Percentiles rank a stretch among this genome's conserved stretches.
Conservation (phyloP, 352 stramenopile genomes). For the Globisporangium uncinulatum region DNA sequence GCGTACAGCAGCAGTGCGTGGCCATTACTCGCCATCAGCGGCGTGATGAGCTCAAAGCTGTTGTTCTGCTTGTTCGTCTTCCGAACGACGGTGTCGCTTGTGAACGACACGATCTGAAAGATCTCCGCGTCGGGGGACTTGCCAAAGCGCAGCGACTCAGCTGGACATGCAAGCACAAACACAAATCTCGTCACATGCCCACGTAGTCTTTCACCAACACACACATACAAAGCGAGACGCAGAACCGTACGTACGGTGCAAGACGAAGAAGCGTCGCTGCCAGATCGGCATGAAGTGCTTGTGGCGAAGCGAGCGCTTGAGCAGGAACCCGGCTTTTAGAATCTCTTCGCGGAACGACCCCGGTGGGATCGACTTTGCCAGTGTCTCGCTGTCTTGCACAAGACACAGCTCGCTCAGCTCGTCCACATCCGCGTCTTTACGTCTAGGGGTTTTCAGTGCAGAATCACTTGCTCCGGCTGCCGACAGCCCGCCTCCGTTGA, state of each 20-base stretch:
- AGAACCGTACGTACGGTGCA: conserved; percentile 32
- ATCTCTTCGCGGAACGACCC: conserved; percentile 62
- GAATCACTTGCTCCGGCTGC: conserved; percentile 2
- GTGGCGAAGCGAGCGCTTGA: conserved; percentile 85
- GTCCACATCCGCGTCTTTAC: conserved; percentile 8
- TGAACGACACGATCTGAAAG: conserved; percentile 72
- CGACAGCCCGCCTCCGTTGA: conserved; percentile 12
- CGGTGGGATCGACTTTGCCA: conserved; percentile 22
- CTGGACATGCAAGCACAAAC: conserved; percentile 15
- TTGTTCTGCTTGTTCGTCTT: conserved; percentile 75
- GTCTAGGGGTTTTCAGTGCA: conserved; percentile 5
- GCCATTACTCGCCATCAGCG: conserved; percentile 52
- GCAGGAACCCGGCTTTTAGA: conserved; percentile 61
- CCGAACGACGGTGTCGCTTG: conserved; percentile 49
- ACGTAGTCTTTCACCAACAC: neutral
- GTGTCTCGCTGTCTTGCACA: conserved; percentile 9
- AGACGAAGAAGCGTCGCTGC: conserved; percentile 68
- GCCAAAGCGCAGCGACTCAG: conserved; percentile 63
- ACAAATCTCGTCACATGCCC: neutral
- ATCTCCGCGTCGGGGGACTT: conserved; percentile 58
- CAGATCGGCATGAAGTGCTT: conserved; percentile 84
- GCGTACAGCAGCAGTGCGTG: conserved; percentile 69
- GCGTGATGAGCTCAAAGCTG: conserved; percentile 73
- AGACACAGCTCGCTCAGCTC: conserved; percentile 15
- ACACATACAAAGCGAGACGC: neutral